Base-by-base conservation (phyloP, 2,329 filamentous ascomycete genomes). In the Cladophialophora psammophila region DNA sequence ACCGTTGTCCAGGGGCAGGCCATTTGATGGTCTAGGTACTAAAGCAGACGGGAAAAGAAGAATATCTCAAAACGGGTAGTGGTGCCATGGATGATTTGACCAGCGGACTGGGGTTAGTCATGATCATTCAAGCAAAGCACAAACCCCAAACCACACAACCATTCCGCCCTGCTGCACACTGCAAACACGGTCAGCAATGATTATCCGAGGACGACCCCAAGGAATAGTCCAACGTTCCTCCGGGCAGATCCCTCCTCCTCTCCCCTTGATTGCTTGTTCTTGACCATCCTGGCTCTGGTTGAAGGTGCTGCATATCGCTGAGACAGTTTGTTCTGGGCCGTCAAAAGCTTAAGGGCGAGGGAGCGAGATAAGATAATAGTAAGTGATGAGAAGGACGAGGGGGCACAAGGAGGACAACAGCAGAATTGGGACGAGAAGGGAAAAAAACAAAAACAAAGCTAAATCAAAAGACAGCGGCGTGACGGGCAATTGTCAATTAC, bases 141-240 rank as follows among this genome's bases (percentile, higher is more conserved):
- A 18, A 9, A 31, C 32, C 15, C 9, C 7, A 18, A 9, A 31
- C 32, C 55, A 20, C 36, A 32, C 18, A 9, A 40, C 36, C 9
- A 40, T 26, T 26, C 26, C 26, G 26, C 26, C 26, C 26, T 26
- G 26, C 53, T 56, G 53, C 53, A 56, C 38, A 5, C 40, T 61
- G 57, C 57, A 53, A 18, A 34, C 45, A 40, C 36, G 60, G 60
- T 63, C 60, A 63, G 60, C 60, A 63, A 63, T 35, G 52, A 56
- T 63, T 63, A 63, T 63, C 60, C 60, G 60, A 56, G 45, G 34
- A 12, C 60, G 60, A 52, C 56, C 60, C 60, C 56, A 56, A 63
- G 18, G 40, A 40, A 12, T 53, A 18, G 26, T 48, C 32, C 34
- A 38, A 36, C 48, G 10, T 40, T 54, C 59, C 35, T 42, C 45